A percentile compares a stretch with the other conserved stretches of the same genome.
Evolutionary conservation across 1,284 basidiomycete genomes (phyloP).

Genomic region (Peniophora sp.): DNA sequence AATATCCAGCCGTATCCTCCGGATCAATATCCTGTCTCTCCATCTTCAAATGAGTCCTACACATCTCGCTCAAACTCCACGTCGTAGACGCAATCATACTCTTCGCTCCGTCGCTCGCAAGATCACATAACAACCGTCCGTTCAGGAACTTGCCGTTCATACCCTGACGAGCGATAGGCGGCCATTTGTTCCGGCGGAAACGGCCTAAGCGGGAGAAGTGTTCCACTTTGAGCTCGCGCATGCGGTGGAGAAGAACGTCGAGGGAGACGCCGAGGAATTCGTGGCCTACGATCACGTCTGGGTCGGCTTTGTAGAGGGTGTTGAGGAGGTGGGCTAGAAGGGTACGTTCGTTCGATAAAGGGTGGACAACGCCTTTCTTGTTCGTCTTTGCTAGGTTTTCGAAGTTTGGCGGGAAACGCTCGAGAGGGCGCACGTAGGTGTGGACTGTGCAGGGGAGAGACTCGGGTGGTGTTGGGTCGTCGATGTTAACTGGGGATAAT

Average conservation of each 20-base stretch:
- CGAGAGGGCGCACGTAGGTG: slow-evolving; percentile 92
- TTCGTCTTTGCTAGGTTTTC: slow-evolving; percentile 62
- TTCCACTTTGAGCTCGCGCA: slow-evolving; percentile 85
- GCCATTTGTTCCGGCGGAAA: slow-evolving; percentile 83
- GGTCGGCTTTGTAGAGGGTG: slow-evolving; percentile 81
- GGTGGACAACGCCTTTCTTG: slow-evolving; percentile 64
- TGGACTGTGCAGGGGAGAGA: slow-evolving; percentile 76
- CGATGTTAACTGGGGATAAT: slow-evolving; percentile 60
- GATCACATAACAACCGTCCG: slow-evolving; percentile 86
- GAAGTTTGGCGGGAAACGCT: slow-evolving; percentile 83
- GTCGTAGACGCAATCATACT: slow-evolving; percentile 93
- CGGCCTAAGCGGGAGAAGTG: slow-evolving; percentile 94
- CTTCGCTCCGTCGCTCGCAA: slow-evolving; percentile 92
- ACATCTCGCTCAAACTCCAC: slow-evolving; percentile 98
- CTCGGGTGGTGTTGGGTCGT: slow-evolving; percentile 86
- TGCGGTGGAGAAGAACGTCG: slow-evolving; percentile 87
- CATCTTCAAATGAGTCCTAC: slow-evolving; percentile 80
- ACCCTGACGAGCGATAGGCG: slow-evolving; percentile 76
- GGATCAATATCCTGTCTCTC: slow-evolving; percentile 92
- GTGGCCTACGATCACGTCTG: slow-evolving; percentile 92
- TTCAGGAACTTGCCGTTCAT: slow-evolving; percentile 80
- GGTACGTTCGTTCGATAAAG: slow-evolving; percentile 80
- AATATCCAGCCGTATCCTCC: slow-evolving; percentile 88
- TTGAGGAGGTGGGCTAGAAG: slow-evolving; percentile 79
- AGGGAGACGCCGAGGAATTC: slow-evolving; percentile 91